Base-by-base conservation (phyloP, 179 eudicot genomes). In the Pouteria campechiana region DNA sequence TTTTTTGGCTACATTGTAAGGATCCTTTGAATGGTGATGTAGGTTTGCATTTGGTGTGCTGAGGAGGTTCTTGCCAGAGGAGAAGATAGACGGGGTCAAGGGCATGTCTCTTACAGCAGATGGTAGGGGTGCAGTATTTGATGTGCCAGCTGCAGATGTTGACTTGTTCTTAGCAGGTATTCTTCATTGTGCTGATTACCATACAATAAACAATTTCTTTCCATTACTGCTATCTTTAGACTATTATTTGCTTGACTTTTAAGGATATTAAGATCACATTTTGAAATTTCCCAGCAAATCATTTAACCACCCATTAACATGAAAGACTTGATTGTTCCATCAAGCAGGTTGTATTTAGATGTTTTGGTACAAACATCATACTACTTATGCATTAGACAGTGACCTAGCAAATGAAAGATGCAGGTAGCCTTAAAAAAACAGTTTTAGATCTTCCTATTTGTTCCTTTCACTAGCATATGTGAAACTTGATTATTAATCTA, bases 51-150 rank as follows among this genome's bases (percentile, higher is more conserved):
- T 38, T 53, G 64, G 63, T 45, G 34, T 72, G 17, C 50, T 89
- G 60, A 60, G 83, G 73, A 76, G 93, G 57, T 78, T 81, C 55
- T 34, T 85, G 53, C 95, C 90, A 0, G 93, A 76, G 47, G 79
- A 72, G 44, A 89, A 81, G 62, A 76, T 70, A 15, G 83, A 81
- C 50, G 46, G 75, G 3, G 69, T 85, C 14, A 73, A 74, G 60
- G 95, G 89, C 19, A 46, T 85, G 16, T 41, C 89, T 33, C 44
- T 89, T 25, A 89, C 95, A 2, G 86, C 79, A 35, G 95, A 85
- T 57, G 81, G 80, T 36, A 69, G 54, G 1, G 95, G 81, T 23
- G 93, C 90, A 5, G 93, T 89, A 1, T 85, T 89, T 48, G 95
- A 89, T 52, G 86, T 85, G 28, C 74, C 86, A 42, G 60, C 46